Conservation (phyloP, 306 rosid genomes). For the Hippophae gyantsensis region DNA sequence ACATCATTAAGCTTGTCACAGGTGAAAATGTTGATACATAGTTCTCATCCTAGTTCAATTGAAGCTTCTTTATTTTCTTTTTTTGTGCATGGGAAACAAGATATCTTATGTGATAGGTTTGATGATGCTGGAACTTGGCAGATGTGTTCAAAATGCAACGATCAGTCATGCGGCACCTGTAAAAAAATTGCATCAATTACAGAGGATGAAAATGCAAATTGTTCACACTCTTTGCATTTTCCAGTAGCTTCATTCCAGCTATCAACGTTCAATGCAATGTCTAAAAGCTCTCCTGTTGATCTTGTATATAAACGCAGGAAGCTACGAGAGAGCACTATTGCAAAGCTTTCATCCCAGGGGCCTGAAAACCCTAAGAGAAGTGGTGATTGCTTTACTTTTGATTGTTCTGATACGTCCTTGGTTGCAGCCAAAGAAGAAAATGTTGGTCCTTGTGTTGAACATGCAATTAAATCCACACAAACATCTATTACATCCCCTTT, state of each 20-base stretch:
- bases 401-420: conserved; percentile 37
- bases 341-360: too few species aligned
- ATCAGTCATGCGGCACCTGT: conserved; percentile 38
- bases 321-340: conserved; percentile 21
- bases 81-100: conserved; percentile 35
- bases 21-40: conserved; percentile 56
- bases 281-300: conserved; percentile 32
- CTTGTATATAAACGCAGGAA: conserved; percentile 68
- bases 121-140: conserved; percentile 61
- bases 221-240: conserved; percentile 32
- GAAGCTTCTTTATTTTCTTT: conserved; percentile 44
- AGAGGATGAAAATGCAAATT: conserved; percentile 35
- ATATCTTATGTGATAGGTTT: conserved; percentile 42
- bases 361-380: conserved; percentile 24
- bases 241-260: conserved; percentile 27
- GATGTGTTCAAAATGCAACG: conserved; percentile 54
- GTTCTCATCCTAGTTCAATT: conserved; percentile 40
- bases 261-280: conserved; percentile 45
- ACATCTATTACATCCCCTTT: conserved; percentile 13
- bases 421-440: conserved; percentile 38
- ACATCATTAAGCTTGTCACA: conserved; percentile 29
- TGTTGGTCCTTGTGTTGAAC: conserved; percentile 31
- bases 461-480: conserved; percentile 27
- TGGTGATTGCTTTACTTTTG: conserved; percentile 38
- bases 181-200: conserved; percentile 33